Conservation (phyloP, 2,329 filamentous ascomycete species). For the Dactylellina sp. region DNA sequence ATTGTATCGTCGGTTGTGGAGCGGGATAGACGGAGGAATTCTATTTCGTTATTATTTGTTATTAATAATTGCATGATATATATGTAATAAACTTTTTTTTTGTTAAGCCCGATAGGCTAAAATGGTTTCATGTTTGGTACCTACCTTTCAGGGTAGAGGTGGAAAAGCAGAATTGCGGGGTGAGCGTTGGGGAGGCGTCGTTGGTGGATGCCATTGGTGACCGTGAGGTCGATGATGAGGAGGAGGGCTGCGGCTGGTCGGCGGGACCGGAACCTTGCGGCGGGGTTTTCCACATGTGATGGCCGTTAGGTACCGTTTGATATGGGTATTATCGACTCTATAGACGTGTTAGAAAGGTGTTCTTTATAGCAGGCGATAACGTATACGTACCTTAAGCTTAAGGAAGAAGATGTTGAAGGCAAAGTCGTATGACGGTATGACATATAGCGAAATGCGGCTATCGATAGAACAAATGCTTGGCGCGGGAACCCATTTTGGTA, state of each 20-base stretch:
- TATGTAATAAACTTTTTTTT: no score
- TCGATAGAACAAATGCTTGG: not conserved
- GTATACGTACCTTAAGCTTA: not conserved
- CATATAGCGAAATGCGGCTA: conserved; percentile 8
- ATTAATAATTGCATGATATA: not conserved
- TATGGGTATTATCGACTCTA: no score
- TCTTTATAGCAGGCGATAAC: not conserved
- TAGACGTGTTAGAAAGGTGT: no score
- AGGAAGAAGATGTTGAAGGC: not conserved
- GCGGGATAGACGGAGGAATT: conserved; percentile 89
- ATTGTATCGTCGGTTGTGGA: conserved; percentile 92
- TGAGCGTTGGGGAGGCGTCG: conserved; percentile 67
- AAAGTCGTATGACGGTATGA: not conserved
- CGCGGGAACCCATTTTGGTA: no score
- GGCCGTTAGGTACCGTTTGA: no score
- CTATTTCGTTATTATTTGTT: conserved; percentile 65
- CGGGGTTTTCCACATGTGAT: conserved; percentile 48
- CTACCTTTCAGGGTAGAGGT: conserved; percentile 76
- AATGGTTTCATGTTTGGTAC: no score
- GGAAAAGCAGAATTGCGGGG: conserved; percentile 82
- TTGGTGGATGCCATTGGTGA: conserved; percentile 37
- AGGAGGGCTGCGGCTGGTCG: no score
- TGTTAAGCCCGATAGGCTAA: no score
- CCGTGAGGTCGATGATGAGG: conserved; percentile 8
- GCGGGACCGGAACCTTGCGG: conserved; percentile 21